These are phyloP conservation scores for Epicoccum nigrum DNA, from an alignment of 2,329 filamentous ascomycete genomes.

Conservation along the genomic window DNA sequence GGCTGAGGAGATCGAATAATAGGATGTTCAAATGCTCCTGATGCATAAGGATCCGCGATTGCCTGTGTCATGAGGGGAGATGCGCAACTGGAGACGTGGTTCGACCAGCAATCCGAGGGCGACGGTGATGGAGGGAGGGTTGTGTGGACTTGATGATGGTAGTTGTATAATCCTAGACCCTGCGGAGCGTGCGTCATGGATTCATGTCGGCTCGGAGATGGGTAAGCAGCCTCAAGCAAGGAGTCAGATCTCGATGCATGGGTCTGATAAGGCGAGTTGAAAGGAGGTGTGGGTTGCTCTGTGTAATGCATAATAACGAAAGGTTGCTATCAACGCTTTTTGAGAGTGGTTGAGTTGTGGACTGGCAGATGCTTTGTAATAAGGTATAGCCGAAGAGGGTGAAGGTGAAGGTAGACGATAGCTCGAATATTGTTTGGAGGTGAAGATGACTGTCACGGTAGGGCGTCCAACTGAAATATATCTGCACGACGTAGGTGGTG, in stretches of 20 bases:
- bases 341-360: slow-evolving; percentile 11
- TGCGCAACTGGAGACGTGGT: slow-evolving; percentile 32
- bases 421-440: slow-evolving; percentile 15
- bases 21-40: slow-evolving; percentile 43
- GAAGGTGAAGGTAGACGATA: slow-evolving; percentile 6
- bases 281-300: slow-evolving; percentile 42
- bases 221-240: slow-evolving; percentile 43
- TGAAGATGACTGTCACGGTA: slow-evolving; percentile 24
- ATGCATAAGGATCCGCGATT: slow-evolving; percentile 40
- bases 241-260: slow-evolving; percentile 32
- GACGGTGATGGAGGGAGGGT: slow-evolving; percentile 45
- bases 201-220: slow-evolving; percentile 43
- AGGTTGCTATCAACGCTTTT: slow-evolving; percentile 10
- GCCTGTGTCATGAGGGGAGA: slow-evolving; percentile 40
- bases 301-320: slow-evolving; percentile 35
- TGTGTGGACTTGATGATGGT: slow-evolving; percentile 29
- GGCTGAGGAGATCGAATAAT: slow-evolving; percentile 39
- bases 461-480: slow-evolving; percentile 42
- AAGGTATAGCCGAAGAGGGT: too few relatives aligned
- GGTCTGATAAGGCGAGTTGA: slow-evolving; percentile 46
- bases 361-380: too few relatives aligned
- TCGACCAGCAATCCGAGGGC: slow-evolving; percentile 41
- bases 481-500: slow-evolving; percentile 30
- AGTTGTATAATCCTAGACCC: slow-evolving; percentile 44
- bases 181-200: slow-evolving; percentile 37